A percentile compares a stretch with the other conserved stretches of the same genome.
Evolutionary conservation across 305 asterid genomes (phyloP).

Genomic region (Fraxinus latifolia): DNA sequence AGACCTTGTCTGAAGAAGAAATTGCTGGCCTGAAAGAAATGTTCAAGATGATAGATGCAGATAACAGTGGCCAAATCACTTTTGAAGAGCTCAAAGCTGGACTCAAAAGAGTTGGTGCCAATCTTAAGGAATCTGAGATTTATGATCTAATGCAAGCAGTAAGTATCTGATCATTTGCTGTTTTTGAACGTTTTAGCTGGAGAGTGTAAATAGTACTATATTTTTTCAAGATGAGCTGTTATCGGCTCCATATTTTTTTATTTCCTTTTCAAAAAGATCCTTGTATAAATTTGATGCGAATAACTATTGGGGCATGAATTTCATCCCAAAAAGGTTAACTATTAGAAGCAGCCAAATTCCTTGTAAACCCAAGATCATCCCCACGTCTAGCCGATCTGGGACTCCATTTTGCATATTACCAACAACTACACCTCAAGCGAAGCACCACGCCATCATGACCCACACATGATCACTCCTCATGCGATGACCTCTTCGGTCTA

Average conservation of each 20-base stretch:
- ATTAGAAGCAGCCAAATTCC: background rate
- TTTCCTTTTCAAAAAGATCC: background rate
- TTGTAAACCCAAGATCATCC: background rate
- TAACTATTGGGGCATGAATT: background rate
- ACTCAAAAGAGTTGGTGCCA: conserved; percentile 66
- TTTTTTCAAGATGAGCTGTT: background rate
- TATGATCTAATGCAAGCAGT: conserved; percentile 80
- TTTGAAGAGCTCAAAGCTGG: conserved; percentile 81
- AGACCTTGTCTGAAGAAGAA: conserved; percentile 69
- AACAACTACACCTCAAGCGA: background rate
- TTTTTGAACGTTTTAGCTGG: background rate
- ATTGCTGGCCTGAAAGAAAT: conserved; percentile 65
- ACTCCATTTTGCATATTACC: background rate
- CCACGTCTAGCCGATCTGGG: background rate
- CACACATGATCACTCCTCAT: background rate
- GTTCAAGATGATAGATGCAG: conserved; percentile 73
- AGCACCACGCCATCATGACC: background rate
- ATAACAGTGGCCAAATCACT: conserved; percentile 69
- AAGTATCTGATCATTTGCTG: conserved; percentile 25
- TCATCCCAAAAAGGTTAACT: background rate
- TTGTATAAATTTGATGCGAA: background rate
- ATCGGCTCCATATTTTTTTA: background rate
- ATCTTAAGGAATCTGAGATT: conserved; percentile 67
- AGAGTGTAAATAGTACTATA: background rate
- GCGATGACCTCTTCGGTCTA: background rate